A percentile compares a stretch with the other conserved stretches of the same genome.
Conservation (phyloP, 2,329 filamentous ascomycete genomes). For the Truncatella angustata region DNA sequence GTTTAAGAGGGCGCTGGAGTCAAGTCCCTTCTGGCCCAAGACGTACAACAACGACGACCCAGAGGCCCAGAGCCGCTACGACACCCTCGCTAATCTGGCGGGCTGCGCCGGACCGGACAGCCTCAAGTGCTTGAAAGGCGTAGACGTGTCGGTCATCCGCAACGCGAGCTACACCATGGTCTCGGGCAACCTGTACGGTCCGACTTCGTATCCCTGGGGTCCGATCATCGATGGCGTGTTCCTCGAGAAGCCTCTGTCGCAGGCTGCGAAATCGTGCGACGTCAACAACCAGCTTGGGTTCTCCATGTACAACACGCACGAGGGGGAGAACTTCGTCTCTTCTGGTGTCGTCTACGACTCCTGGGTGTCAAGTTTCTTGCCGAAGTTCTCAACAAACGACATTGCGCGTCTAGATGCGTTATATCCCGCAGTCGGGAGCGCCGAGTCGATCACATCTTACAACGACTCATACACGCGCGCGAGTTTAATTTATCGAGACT, state of each 20-base stretch:
- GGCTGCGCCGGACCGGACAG: constrained; percentile 46
- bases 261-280: constrained; percentile 32
- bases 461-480: constrained; percentile 51
- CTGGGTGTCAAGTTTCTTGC: constrained; percentile 56
- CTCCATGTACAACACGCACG: constrained; percentile 61
- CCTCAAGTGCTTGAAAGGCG: constrained; percentile 52
- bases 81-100: constrained; percentile 41
- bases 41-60: constrained; percentile 50
- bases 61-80: constrained; percentile 51
- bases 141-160: constrained; percentile 51
- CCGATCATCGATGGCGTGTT: constrained; percentile 59
- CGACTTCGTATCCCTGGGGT: constrained; percentile 57
- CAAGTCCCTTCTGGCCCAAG: constrained; percentile 58
- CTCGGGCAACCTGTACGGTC: constrained; percentile 49
- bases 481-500: constrained; percentile 56
- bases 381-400: constrained; percentile 38
- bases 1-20: constrained; percentile 48
- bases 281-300: constrained; percentile 35
- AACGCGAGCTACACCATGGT: constrained; percentile 50
- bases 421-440: constrained; percentile 46
- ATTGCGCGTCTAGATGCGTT: constrained; percentile 36
- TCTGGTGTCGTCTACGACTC: constrained; percentile 45
- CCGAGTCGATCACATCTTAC: constrained; percentile 46
- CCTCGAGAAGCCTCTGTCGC: constrained; percentile 44
- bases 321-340: constrained; percentile 60